These are phyloP conservation scores for Phytophthora boehmeriae DNA, from an alignment of 352 stramenopile genomes.

Conservation along the genomic window DNA sequence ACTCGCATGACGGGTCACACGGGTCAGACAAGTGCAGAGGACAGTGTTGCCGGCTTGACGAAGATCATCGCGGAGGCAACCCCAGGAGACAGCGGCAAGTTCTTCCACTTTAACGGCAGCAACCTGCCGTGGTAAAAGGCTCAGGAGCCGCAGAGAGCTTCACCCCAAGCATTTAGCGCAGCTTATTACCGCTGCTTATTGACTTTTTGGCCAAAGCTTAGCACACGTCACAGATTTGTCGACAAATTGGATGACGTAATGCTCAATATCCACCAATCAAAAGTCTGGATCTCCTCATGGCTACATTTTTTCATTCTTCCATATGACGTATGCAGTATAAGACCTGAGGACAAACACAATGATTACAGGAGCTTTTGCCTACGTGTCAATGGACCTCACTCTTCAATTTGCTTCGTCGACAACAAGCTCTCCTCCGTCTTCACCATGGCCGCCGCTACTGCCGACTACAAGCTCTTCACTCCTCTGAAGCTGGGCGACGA, in stretches of 20 bases:
- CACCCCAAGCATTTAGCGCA: too few relatives aligned
- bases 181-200: too few relatives aligned
- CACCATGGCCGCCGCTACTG: slow-evolving; percentile 19
- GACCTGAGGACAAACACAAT: not conserved
- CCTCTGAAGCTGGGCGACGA: slow-evolving; percentile 38
- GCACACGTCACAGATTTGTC: too few relatives aligned
- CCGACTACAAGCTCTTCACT: slow-evolving; percentile 47
- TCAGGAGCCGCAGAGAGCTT: too few relatives aligned
- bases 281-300: too few relatives aligned
- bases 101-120: slow-evolving; percentile 41
- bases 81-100: slow-evolving; percentile 41
- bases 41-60: slow-evolving; percentile 40
- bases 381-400: slow-evolving; percentile 8
- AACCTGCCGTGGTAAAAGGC: slow-evolving; percentile 35
- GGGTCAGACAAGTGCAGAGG: slow-evolving; percentile 26
- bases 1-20: slow-evolving; percentile 49
- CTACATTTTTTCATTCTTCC: too few relatives aligned
- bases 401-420: slow-evolving; percentile 13
- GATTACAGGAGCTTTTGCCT: too few relatives aligned
- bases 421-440: not conserved
- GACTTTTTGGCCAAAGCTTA: too few relatives aligned
- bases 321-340: too few relatives aligned
- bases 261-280: too few relatives aligned
- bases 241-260: too few relatives aligned
- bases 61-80: slow-evolving; percentile 38